A percentile compares a stretch with the other conserved stretches of the same genome.
These are phyloP conservation scores for Talaromyces sp. DNA, from an alignment of 2,329 filamentous ascomycete genomes.

Conservation along the genomic window DNA sequence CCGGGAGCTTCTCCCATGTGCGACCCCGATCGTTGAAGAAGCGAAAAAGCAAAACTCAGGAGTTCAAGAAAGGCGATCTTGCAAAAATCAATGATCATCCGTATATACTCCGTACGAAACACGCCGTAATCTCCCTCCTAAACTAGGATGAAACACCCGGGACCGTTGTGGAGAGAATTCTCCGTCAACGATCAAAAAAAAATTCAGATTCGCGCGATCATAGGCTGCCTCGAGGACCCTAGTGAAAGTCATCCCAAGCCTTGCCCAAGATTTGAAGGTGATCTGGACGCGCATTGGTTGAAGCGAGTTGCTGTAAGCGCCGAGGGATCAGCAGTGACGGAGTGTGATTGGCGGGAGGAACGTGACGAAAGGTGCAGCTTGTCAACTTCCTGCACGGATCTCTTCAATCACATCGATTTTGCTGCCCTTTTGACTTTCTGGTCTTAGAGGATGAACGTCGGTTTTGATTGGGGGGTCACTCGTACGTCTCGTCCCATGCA, in stretches of 20 bases:
- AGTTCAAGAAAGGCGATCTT: background rate
- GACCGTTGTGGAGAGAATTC: background rate
- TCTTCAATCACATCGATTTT: slow-evolving; percentile 23
- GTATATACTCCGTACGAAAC: no score
- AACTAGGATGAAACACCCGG: slow-evolving; percentile 5
- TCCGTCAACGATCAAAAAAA: background rate
- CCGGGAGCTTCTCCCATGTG: background rate
- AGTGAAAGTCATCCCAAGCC: background rate
- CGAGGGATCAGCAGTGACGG: slow-evolving; percentile 22
- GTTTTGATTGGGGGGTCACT: no score
- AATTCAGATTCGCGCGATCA: background rate
- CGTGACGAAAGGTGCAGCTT: slow-evolving; percentile 31
- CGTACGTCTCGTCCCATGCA: slow-evolving; percentile 8
- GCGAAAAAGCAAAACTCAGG: background rate
- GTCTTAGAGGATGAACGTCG: background rate
- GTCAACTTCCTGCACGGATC: slow-evolving; percentile 26
- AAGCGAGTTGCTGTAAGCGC: slow-evolving; percentile 21
- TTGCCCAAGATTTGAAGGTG: background rate
- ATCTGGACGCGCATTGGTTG: slow-evolving; percentile 18
- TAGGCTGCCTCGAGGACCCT: slow-evolving; percentile 1
- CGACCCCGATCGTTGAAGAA: background rate
- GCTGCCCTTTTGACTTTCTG: background rate
- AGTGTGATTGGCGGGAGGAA: slow-evolving; percentile 23
- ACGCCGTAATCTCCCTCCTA: background rate
- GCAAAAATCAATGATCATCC: slow-evolving; percentile 5